These are phyloP conservation scores for Neoboletus subvelutipes DNA, from an alignment of 768 basidiomycete species.

Conservation along the genomic window DNA sequence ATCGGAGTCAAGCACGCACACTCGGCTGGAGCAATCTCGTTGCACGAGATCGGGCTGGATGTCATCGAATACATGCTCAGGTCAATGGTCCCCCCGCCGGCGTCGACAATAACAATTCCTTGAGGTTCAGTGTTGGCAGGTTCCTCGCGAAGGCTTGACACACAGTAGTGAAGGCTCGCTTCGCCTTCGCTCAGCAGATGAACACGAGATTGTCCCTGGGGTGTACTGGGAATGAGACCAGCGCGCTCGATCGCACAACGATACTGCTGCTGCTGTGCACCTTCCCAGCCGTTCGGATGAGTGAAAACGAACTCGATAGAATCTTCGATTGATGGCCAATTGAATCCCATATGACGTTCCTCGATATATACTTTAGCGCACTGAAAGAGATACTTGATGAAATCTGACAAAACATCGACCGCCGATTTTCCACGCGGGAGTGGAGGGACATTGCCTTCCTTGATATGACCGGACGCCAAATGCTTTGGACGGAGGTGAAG, in stretches of 20 bases:
- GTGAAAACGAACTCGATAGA: conserved; percentile 23
- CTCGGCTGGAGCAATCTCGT: conserved; percentile 34
- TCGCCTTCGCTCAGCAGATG: conserved; percentile 26
- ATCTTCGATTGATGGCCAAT: conserved; percentile 15
- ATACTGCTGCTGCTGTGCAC: conserved; percentile 21
- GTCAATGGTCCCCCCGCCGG: too few relatives aligned
- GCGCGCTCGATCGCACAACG: conserved; percentile 23
- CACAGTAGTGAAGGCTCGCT: conserved; percentile 34
- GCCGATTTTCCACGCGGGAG: conserved; percentile 12
- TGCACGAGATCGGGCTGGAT: conserved; percentile 19
- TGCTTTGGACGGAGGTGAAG: conserved; percentile 2
- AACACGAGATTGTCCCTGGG: conserved; percentile 13
- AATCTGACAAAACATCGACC: conserved; percentile 17
- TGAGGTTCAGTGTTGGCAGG: conserved; percentile 21
- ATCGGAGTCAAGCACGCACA: conserved; percentile 11
- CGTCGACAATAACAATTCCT: conserved; percentile 40
- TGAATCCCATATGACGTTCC: conserved; percentile 12
- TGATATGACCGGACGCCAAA: not conserved
- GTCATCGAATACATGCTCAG: conserved; percentile 31
- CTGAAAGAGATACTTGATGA: conserved; percentile 16
- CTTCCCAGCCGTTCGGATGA: conserved; percentile 32
- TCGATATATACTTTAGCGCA: not conserved
- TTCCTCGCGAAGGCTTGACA: conserved; percentile 35
- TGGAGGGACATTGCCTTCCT: not conserved
- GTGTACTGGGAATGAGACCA: conserved; percentile 17